A percentile compares a stretch with the other conserved stretches of the same genome.
These are phyloP conservation scores for Aurifilum marmelostoma DNA, from an alignment of 2,329 filamentous ascomycete species.

Conservation along the genomic window DNA sequence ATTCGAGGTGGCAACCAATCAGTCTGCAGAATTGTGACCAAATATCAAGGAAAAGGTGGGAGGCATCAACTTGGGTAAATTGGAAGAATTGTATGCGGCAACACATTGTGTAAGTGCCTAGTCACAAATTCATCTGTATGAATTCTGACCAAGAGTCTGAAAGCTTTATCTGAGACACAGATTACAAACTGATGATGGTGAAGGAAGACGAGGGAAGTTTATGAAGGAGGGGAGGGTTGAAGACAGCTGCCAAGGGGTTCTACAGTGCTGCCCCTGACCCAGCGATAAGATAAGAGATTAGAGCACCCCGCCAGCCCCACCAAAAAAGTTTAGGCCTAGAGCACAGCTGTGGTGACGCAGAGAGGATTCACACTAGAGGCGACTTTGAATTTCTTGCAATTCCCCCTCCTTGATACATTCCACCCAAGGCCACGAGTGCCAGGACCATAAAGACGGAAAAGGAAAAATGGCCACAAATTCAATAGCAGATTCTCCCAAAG, in stretches of 20 bases:
- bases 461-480: constrained; percentile 15
- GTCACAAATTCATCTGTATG: not conserved
- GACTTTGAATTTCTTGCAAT: not conserved
- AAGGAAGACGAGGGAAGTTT: not conserved
- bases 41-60: not conserved
- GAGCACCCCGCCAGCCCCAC: constrained; percentile 10
- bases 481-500: constrained; percentile 14
- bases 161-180: not conserved
- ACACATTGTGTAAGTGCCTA: not conserved
- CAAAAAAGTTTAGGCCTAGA: constrained; percentile 11
- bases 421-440: not conserved
- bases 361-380: constrained; percentile 3
- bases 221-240: no score
- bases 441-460: no score
- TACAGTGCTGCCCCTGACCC: not conserved
- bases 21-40: not conserved
- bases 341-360: not conserved
- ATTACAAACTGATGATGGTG: not conserved
- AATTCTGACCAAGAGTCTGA: not conserved
- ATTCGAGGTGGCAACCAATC: not conserved
- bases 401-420: not conserved
- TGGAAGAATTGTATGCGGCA: no score
- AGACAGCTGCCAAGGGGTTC: no score
- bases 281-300: constrained; percentile 5
- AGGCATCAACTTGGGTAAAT: not conserved